phyloP scores from a whole-genome alignment of 2,329 filamentous ascomycete species.

The Pseudonectria buxi region DNA sequence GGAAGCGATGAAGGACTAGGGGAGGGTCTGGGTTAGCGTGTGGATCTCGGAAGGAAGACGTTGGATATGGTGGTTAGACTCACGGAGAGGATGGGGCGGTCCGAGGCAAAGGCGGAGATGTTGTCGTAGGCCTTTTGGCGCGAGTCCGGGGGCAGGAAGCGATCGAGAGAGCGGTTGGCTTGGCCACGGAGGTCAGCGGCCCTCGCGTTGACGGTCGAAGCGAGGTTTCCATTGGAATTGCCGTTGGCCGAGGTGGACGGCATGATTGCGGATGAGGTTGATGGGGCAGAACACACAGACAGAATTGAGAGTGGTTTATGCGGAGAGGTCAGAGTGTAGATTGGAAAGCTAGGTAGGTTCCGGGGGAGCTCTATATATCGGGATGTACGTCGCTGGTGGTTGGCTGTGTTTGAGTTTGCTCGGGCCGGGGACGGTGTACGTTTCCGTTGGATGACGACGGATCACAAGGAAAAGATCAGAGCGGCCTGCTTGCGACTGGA shows the following conservation, averaged over 20 bases:
- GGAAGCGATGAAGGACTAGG: constrained; percentile 58
- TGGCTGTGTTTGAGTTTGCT: no score
- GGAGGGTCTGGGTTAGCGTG: background rate
- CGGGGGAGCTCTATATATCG: background rate
- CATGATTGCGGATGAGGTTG: background rate
- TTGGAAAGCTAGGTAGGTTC: background rate
- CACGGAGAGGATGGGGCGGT: constrained; percentile 65
- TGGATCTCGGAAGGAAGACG: background rate
- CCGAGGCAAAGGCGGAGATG: constrained; percentile 48
- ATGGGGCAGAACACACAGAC: background rate
- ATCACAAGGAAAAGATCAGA: no score
- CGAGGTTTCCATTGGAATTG: constrained; percentile 16
- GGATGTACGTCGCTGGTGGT: no score
- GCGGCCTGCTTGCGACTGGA: no score
- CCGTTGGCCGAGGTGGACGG: background rate
- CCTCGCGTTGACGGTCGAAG: constrained; percentile 24
- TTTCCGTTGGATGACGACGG: no score
- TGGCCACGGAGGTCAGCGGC: constrained; percentile 33
- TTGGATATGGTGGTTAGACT: constrained; percentile 20
- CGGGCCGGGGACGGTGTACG: no score
- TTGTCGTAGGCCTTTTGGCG: constrained; percentile 50
- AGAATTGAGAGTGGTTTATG: background rate
- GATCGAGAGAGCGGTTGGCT: constrained; percentile 39
- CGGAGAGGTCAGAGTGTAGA: background rate
- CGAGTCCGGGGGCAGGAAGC: constrained; percentile 52